These are phyloP conservation scores for Hygrophorus russula DNA, from an alignment of 768 basidiomycete species.

Conservation along the genomic window DNA sequence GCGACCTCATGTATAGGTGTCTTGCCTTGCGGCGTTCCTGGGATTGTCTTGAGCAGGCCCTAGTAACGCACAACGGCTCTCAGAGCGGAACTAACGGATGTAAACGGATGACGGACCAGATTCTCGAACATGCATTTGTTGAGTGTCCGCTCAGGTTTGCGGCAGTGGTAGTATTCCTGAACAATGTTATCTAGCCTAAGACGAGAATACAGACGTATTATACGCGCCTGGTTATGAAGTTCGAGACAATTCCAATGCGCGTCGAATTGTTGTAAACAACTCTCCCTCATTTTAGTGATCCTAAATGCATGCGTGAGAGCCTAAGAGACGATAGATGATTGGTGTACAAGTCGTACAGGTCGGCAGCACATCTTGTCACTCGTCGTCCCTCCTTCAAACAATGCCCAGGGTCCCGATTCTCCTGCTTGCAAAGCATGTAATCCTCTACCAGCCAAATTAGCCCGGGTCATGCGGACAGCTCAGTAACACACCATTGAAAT, in stretches of 20 bases:
- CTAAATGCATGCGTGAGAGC: constrained; percentile 29
- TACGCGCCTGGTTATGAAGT: constrained; percentile 80
- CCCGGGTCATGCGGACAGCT: background rate
- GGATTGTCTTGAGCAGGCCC: constrained; percentile 88
- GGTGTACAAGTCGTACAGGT: constrained; percentile 50
- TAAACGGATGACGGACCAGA: constrained; percentile 48
- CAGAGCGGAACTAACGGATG: background rate
- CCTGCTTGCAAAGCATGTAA: constrained; percentile 96
- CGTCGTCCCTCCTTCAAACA: constrained; percentile 93
- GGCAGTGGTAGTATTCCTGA: constrained; percentile 84
- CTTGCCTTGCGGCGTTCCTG: constrained; percentile 74
- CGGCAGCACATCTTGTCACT: constrained; percentile 90
- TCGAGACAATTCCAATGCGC: constrained; percentile 94
- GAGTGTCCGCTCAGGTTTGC: constrained; percentile 76
- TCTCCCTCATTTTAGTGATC: constrained; percentile 87
- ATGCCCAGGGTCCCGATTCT: constrained; percentile 81
- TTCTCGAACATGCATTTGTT: constrained; percentile 97
- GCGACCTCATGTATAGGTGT: constrained; percentile 82
- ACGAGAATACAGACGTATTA: background rate
- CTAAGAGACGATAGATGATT: background rate
- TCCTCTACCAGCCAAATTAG: constrained; percentile 45
- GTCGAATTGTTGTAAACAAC: constrained; percentile 80
- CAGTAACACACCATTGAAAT: constrained; percentile 74
- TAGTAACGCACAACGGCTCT: constrained; percentile 19
- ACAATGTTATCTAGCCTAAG: background rate